phyloP scores from a whole-genome alignment of 2,329 filamentous ascomycete genomes.

The Bertia moriformis region DNA sequence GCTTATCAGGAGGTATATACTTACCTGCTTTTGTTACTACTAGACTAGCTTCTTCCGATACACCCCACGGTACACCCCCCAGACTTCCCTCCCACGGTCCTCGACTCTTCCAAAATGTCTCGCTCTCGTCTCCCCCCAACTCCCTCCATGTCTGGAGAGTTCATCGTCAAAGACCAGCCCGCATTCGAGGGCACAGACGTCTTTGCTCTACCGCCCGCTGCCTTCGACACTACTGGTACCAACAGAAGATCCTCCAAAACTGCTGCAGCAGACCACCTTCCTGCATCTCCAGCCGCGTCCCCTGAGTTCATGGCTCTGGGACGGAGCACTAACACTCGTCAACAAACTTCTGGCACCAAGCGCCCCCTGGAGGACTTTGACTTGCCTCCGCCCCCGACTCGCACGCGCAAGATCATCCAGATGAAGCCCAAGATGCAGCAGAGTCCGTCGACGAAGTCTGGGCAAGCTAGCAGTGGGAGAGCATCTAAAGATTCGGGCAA shows the following conservation, averaged over 20 bases:
- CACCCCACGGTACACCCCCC: too few relatives aligned
- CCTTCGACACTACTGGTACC: conserved; percentile 9
- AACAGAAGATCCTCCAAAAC: conserved; percentile 11
- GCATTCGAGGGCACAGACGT: conserved; percentile 13
- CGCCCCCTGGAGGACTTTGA: neutral
- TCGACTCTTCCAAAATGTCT: conserved; percentile 14
- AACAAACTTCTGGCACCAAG: neutral
- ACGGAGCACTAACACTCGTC: conserved; percentile 5
- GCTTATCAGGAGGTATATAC: too few relatives aligned
- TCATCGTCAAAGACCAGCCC: conserved; percentile 18
- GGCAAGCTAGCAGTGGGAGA: neutral
- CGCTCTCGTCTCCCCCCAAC: conserved; percentile 17
- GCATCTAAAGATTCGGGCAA: neutral
- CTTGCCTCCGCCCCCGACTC: conserved; percentile 50
- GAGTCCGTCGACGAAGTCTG: conserved; percentile 13
- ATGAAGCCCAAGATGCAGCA: conserved; percentile 63
- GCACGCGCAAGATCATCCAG: conserved; percentile 91
- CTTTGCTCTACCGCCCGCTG: conserved; percentile 65
- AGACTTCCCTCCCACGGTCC: too few relatives aligned
- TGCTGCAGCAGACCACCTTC: neutral
- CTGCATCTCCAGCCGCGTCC: neutral
- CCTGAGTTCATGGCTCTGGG: neutral
- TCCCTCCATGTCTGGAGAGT: conserved; percentile 19
- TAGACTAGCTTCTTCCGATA: too few relatives aligned
- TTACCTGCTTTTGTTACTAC: too few relatives aligned